A percentile compares a stretch with the other conserved stretches of the same genome.
These are phyloP conservation scores for Sabuloglossum arenarium DNA, from an alignment of 495 filamentous ascomycete species.

Conservation along the genomic window DNA sequence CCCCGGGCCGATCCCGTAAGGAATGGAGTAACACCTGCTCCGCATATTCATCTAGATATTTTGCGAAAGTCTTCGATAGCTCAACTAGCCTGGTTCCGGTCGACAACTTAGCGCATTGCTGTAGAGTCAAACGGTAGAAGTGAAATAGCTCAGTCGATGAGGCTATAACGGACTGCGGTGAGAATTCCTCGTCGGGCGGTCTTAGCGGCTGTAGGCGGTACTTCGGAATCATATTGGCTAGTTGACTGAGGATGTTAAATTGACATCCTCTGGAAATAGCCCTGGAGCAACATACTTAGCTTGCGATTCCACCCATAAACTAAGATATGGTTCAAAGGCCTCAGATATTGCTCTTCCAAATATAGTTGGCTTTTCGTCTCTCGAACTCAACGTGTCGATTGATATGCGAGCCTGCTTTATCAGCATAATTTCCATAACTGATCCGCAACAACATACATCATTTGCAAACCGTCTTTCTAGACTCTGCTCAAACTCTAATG, in stretches of 20 bases:
- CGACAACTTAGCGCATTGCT: constrained; percentile 90
- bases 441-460: constrained; percentile 23
- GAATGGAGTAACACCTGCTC: constrained; percentile 76
- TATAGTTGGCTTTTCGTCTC: constrained; percentile 51
- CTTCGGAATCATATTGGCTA: constrained; percentile 68
- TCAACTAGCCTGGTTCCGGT: constrained; percentile 74
- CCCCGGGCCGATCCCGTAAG: constrained; percentile 25
- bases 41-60: constrained; percentile 88
- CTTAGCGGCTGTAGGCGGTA: constrained; percentile 72
- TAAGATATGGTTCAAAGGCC: constrained; percentile 92
- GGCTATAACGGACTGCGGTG: constrained; percentile 66
- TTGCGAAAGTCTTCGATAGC: constrained; percentile 64
- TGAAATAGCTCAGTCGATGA: constrained; percentile 95
- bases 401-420: constrained; percentile 43
- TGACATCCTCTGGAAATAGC: background rate
- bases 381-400: constrained; percentile 73
- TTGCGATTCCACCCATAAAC: constrained; percentile 91
- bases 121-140: constrained; percentile 76
- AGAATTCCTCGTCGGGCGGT: constrained; percentile 77
- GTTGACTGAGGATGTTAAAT: constrained; percentile 24
- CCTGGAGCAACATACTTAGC: constrained; percentile 33
- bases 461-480: constrained; percentile 67
- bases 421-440: background rate
- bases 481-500: constrained; percentile 87
- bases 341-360: constrained; percentile 91